Evolutionary conservation across 495 filamentous ascomycete genomes (phyloP), one percentile per base, ranked within the genome.

Genomic region (Pyrenula massariospora): DNA sequence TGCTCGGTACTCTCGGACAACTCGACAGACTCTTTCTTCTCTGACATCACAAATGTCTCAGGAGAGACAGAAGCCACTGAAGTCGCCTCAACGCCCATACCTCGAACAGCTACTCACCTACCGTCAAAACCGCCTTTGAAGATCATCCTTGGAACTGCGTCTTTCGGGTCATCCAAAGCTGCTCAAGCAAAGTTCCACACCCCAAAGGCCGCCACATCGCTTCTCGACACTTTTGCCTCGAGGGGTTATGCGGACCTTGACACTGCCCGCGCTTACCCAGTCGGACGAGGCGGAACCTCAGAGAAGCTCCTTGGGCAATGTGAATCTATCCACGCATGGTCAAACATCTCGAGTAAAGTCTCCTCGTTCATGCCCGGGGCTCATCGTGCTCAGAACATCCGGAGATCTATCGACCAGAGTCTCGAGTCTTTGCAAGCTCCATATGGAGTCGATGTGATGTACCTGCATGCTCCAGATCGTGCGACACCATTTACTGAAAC

Each of bases 381-480:
- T 8, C 65, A 70, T 53, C 25, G 47, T 2, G 23, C 52, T 10
- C 57, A 58, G 10, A 66, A 59, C 22, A 64, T 71, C 25, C 25
- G 60, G 22, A 58, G 60, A 23, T 64, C 65, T 24, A 60, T 70
- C 24, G 56, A 63, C 2, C 63, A 61, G 20, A 68, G 66, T 54
- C 59, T 66, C 53, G 50, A 54, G 19, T 59, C 63, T 5, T 56
- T 74, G n/a, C 55, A 59, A 0, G 57, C 61, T 1, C 31, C 31
- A 42, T 52, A 63, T 21, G 60, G 62, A 36, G 59, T 71, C 11
- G 62, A 72, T 23, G 65, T 67, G 47, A 59, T 63, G 55, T 76
- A 73, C 58, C 62, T 77, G 19, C 75, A 80, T 58, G 57, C 59
- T 0, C 74, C 77, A 1, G 73, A 78, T 55, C 68, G 69, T 12